Base-by-base conservation (phyloP, 2,329 filamentous ascomycete genomes). In the Lasiodiplodia sp. region DNA sequence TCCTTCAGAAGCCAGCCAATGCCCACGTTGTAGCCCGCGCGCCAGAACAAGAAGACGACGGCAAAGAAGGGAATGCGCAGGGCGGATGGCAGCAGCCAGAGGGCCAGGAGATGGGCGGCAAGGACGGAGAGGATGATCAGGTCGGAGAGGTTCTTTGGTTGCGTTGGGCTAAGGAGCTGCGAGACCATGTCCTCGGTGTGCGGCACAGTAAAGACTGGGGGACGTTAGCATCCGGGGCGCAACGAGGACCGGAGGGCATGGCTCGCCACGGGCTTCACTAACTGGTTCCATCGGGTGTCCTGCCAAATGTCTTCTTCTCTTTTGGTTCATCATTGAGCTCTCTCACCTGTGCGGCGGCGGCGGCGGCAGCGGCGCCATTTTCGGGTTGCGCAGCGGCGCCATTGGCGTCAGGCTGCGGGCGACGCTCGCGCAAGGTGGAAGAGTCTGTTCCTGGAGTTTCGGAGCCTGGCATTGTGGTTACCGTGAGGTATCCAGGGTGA, bases 111-210 rank as follows among this genome's bases (percentile, higher is more conserved):
- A 76, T 97, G 92, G 65, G 88, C 81, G 67, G 85, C 91, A 60
- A 99, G 86, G 69, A 97, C 91, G 57, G 86, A 86, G 68, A 99
- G 86, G 72, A 99, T 94, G 69, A 91, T 77, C 69, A 89, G 82
- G 80, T 99, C 96, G 70, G 94, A 96, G 49, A 96, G 79, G 79
- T 98, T 98, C 85, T 99, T 99, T 66, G 96, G 94, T 78, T 98
- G 92, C 73, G 92, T 92, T 64, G 96, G 96, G 75, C 96, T 96
- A 74, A 99, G 89, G 67, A 99, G 87, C 83, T 98, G 96, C 64
- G 95, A 97, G 74, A 99, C 95, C 96, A 99, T 98, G 83, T 99
- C 96, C 85, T 97, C 94, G 68, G 96, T 99, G 71, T 93, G 91
- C 58, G 96, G 96, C 67, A 99, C 96, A 69, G 93, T 91, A 79